Evolutionary conservation across 225 moss, liverwort and hornwort species (phyloP).

Genomic region (Pseudisothecium myosuroides): DNA sequence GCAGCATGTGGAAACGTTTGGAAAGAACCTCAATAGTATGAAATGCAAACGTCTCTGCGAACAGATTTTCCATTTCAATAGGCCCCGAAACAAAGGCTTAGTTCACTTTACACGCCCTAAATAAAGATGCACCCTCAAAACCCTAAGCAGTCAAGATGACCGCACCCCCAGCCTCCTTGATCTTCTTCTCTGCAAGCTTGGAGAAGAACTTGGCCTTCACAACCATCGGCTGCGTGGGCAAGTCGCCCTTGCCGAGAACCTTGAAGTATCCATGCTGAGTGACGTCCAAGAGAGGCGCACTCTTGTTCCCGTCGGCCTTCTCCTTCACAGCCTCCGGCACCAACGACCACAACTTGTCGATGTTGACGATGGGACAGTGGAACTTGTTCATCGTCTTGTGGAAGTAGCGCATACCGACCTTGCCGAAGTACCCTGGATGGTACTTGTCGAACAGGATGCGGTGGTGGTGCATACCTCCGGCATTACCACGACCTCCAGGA

Average conservation of each 20-base stretch:
- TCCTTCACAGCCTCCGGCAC: conserved; percentile 34
- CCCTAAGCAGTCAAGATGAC: conserved; percentile 36
- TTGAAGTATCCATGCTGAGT: conserved; percentile 42
- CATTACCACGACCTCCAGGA: conserved; percentile 47
- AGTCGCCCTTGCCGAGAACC: conserved; percentile 40
- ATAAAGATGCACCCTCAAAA: not conserved
- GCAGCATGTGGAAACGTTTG: not conserved
- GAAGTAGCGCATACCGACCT: conserved; percentile 46
- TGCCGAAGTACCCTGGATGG: conserved; percentile 43
- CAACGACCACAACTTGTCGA: conserved; percentile 40
- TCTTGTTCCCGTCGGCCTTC: conserved; percentile 17
- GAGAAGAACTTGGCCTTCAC: conserved; percentile 51
- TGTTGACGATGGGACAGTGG: conserved; percentile 35
- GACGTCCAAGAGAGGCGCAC: conserved; percentile 36
- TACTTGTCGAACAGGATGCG: conserved; percentile 44
- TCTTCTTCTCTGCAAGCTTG: conserved; percentile 40
- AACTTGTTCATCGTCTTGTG: conserved; percentile 52
- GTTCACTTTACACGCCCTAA: not conserved
- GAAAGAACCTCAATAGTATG: not conserved
- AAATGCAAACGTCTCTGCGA: not conserved
- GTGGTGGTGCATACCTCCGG: conserved; percentile 47
- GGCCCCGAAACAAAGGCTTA: not conserved
- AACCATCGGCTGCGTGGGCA: conserved; percentile 31
- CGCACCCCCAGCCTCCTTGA: conserved; percentile 33
- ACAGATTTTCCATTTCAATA: not conserved